Evolutionary conservation across 1,139 yeast species (phyloP).

Genomic region (Taphrina deformans): DNA sequence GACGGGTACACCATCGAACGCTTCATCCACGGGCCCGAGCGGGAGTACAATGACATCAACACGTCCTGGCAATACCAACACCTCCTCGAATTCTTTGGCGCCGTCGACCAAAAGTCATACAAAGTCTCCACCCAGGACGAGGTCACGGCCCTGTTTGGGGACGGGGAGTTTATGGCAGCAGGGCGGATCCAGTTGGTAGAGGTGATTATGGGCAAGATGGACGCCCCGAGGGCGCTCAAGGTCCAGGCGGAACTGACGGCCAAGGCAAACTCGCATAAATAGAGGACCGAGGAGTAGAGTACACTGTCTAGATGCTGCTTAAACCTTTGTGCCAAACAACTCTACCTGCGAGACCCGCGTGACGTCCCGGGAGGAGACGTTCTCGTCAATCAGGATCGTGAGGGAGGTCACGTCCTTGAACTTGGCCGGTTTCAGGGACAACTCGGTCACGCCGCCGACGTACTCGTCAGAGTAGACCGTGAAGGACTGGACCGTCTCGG

Average conservation of each 20-base stretch:
- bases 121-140: slow-evolving; percentile 47
- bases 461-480: slow-evolving; percentile 25
- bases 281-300: neutral
- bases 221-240: slow-evolving; percentile 60
- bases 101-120: slow-evolving; percentile 47
- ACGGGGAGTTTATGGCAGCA: slow-evolving; percentile 44
- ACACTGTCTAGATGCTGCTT: neutral
- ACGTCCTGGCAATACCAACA: slow-evolving; percentile 77
- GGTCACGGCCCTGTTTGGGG: slow-evolving; percentile 47
- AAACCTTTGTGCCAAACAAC: slow-evolving; percentile 1
- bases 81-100: slow-evolving; percentile 65
- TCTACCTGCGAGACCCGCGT: slow-evolving; percentile 21
- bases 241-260: slow-evolving; percentile 40
- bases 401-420: slow-evolving; percentile 8
- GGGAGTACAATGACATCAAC: slow-evolving; percentile 76
- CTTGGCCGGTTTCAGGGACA: slow-evolving; percentile 18
- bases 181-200: slow-evolving; percentile 58
- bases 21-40: slow-evolving; percentile 71
- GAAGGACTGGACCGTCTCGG: slow-evolving; percentile 26
- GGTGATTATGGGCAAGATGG: slow-evolving; percentile 58
- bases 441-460: neutral
- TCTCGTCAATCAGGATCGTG: slow-evolving; percentile 16
- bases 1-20: slow-evolving; percentile 87
- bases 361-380: neutral
- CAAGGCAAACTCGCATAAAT: slow-evolving; percentile 36